Percentiles rank a stretch among this genome's conserved stretches.
Evolutionary conservation across 148 eudicot species (phyloP).

Genomic region (Heliosperma pusillum): DNA sequence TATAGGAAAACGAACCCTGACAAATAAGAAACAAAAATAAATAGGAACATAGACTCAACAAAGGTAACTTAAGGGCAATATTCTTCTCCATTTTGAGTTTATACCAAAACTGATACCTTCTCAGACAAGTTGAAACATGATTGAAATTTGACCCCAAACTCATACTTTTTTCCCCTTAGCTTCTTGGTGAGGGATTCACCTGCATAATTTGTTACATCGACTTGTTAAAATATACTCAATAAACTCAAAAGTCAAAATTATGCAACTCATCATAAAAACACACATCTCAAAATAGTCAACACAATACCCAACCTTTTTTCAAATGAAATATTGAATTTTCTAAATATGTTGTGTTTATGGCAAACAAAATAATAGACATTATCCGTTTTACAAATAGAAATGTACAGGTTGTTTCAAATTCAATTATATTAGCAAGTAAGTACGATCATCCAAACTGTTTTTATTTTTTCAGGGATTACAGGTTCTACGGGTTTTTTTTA

Average conservation of each 20-base stretch:
- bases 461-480: background rate
- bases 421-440: too few species aligned
- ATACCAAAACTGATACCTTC: conserved; percentile 45
- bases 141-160: conserved; percentile 63
- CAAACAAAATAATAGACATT: background rate
- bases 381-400: background rate
- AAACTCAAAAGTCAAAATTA: background rate
- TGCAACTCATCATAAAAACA: background rate
- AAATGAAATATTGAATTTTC: background rate
- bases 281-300: background rate
- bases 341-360: background rate
- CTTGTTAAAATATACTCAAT: background rate
- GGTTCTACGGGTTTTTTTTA: too few species aligned
- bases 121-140: conserved; percentile 58
- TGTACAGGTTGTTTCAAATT: background rate
- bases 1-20: too few species aligned
- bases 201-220: conserved; percentile 20
- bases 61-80: too few species aligned
- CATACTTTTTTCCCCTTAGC: conserved; percentile 57
- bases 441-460: background rate
- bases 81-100: too few species aligned
- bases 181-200: conserved; percentile 54
- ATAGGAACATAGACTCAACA: too few species aligned
- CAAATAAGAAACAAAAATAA: too few species aligned
- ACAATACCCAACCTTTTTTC: background rate